Base-by-base conservation (phyloP, 2,329 filamentous ascomycete genomes). In the Lachnellula hyalina region DNA sequence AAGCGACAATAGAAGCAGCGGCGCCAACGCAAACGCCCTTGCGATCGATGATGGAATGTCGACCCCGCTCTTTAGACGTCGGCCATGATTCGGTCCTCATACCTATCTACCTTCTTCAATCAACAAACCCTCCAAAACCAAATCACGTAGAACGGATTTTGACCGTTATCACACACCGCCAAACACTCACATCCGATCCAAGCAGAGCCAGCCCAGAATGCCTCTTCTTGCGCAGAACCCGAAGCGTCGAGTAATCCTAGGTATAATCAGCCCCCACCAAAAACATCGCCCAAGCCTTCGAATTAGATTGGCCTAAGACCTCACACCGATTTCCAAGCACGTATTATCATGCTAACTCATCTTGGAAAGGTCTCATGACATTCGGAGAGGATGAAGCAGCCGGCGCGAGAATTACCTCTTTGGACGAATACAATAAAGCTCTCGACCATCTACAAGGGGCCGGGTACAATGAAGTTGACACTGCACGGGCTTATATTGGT, bases 401-500 rank as follows among this genome's bases (percentile, higher is more conserved):
- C 12, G 89, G 88, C 36, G 89, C 86, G 45, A 84, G 90, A 46
- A 84, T 96, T 66, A 92, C 88, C 9, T 74, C 77, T 53, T 34
- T 78, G 2, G 70, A 82, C 55, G 85, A 87, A 44, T 90, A 86
- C 75, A 88, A 85, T 63, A 81, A 81, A 63, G 80, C 81, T 44
- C 82, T 96, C 38, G 86, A 93, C 68, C 77, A 85, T 60, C 84
- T 96, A 67, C 87, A 93, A 70, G 74, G 77, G n/a, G 80, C 85
- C 54, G 90, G 90, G 38, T 93, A 95, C 74, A 85, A 85, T 67
- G 91, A 96, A 68, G 73, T 96, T 38, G 91, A 96, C 69, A 96
- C 91, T 1, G 90, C 91, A 0, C 82, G 89, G 25, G 68, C 82
- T 54, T 96, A 96, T 65, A 75, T 88, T 15, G 84, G 74, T 47